phyloP scores from a whole-genome alignment of 1,284 basidiomycete genomes.

The Sporisorium scitamineum region DNA sequence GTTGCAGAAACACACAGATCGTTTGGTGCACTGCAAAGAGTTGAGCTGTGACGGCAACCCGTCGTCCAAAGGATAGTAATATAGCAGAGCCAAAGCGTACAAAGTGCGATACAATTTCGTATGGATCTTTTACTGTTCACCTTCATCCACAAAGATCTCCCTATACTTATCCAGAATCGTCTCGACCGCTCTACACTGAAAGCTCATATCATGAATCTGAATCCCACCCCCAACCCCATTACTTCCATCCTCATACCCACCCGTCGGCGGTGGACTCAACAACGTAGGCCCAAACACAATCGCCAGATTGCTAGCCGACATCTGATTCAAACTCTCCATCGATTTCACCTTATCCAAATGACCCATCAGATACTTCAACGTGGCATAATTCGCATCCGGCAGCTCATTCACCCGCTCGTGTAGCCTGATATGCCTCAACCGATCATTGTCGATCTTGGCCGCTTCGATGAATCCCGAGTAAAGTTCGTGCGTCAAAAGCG shows the following conservation, averaged over 20 bases:
- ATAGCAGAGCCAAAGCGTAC: background rate
- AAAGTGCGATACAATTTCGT: background rate
- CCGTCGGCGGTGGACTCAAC: slow-evolving; percentile 56
- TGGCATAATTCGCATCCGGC: slow-evolving; percentile 97
- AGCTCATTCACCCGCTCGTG: slow-evolving; percentile 98
- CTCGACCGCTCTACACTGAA: slow-evolving; percentile 66
- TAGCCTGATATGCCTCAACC: slow-evolving; percentile 82
- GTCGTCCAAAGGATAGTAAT: background rate
- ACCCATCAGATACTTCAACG: slow-evolving; percentile 93
- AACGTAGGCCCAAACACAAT: slow-evolving; percentile 98
- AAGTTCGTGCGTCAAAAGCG: slow-evolving; percentile 84
- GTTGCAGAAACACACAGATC: no score
- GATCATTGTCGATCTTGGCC: slow-evolving; percentile 82
- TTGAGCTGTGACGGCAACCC: no score
- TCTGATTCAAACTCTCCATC: slow-evolving; percentile 78
- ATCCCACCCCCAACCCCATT: slow-evolving; percentile 27
- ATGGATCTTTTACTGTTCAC: slow-evolving; percentile 30
- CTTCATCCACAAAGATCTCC: slow-evolving; percentile 66
- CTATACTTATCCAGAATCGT: slow-evolving; percentile 66
- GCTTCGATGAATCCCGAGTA: slow-evolving; percentile 95
- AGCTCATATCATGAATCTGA: slow-evolving; percentile 66
- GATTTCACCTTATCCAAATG: slow-evolving; percentile 78
- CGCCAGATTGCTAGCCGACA: slow-evolving; percentile 91
- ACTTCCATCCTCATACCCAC: slow-evolving; percentile 15
- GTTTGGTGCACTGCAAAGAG: no score